Conservation (phyloP, 306 rosid species). For the Vigna hirtella region DNA sequence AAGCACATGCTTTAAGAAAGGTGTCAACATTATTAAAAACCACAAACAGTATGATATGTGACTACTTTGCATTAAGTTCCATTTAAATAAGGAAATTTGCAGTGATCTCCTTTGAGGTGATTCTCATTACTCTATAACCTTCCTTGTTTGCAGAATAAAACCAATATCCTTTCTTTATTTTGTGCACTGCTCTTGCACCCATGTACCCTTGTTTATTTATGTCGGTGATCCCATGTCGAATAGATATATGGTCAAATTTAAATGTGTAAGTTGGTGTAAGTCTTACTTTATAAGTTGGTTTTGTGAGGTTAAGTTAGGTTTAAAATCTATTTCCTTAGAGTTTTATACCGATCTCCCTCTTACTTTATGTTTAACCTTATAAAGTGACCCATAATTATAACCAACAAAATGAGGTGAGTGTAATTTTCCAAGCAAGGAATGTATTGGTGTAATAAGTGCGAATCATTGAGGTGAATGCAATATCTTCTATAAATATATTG, state of each 20-base stretch:
- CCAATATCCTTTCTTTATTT: not conserved
- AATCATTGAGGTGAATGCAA: not conserved
- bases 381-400: too few relatives aligned
- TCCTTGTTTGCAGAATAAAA: not conserved
- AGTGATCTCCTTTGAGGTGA: not conserved
- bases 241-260: too few relatives aligned
- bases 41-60: not conserved
- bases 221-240: too few relatives aligned
- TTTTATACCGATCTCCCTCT: too few relatives aligned
- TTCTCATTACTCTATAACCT: not conserved
- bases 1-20: not conserved
- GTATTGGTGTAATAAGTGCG: not conserved
- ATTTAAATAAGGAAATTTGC: not conserved
- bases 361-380: too few relatives aligned
- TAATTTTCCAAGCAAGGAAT: too few relatives aligned
- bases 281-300: too few relatives aligned
- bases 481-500: too few relatives aligned
- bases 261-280: too few relatives aligned
- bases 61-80: constrained; percentile 28
- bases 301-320: too few relatives aligned
- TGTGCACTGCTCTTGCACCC: not conserved
- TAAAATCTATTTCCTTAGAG: not conserved
- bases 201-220: not conserved
- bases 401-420: too few relatives aligned
- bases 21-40: not conserved